Base-by-base conservation (phyloP, 106 monocot genomes). In the Dendrobium huoshanense region DNA sequence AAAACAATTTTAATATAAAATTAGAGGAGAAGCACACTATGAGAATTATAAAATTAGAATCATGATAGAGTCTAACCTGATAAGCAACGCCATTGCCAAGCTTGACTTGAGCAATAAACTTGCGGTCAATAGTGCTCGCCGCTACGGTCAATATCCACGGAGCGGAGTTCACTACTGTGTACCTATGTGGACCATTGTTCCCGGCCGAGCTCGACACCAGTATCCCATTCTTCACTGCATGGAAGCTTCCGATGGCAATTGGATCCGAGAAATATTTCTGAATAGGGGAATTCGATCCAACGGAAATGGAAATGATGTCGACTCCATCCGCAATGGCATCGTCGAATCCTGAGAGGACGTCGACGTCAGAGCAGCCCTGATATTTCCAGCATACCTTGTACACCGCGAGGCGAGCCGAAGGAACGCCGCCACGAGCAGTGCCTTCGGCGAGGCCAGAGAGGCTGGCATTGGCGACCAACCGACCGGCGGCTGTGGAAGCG, bases 141-240 rank as follows among this genome's bases (percentile, higher is more conserved):
- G 79, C 87, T 0, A 82, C 79, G 4, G 79, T 79, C 22, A 85
- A 37, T 1, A 84, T 58, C 87, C 87, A 88, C 3, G 87, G 87
- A 0, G 82, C 78, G 6, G 33, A 43, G 61, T 85, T 87, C 2
- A 16, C 5, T 1, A 74, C 18, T 1, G 16, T 42, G 10, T 24
- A 43, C 3, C 20, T 18, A 0, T 7, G 0, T 0, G 42, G 74
- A 1, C 74, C 74, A 0, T 6, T 4, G 43, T 74, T 74, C 20
- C 74, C 74, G 7, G 41, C 74, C 42, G 74, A 74, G 43, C 41
- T 19, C 20, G 10, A 48, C 10, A 27, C 51, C 19, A 54, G 51
- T 5, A 74, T 43, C 0, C 42, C 42, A 19, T 74, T 20, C 41
- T 41, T 43, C 74, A n/a, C 11, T 43, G 74, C 74, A 11, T 85